Evolutionary conservation across 2,329 filamentous ascomycete genomes (phyloP).

Genomic region (Fusarium xyrophilum): DNA sequence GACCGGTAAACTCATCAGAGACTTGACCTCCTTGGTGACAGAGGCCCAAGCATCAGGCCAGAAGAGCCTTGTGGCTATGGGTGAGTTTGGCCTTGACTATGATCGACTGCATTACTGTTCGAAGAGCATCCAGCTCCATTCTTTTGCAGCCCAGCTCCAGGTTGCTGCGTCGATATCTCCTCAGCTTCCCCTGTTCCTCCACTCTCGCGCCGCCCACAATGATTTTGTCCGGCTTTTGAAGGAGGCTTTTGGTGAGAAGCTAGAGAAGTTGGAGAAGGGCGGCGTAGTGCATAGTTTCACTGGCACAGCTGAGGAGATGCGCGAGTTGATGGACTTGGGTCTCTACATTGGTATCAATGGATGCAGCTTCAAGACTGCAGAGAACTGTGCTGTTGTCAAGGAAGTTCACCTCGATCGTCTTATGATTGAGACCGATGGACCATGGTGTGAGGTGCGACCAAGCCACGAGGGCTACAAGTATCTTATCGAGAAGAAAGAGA

Average conservation of each 20-base stretch:
- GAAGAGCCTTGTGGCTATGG: conserved; percentile 74
- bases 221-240: conserved; percentile 82
- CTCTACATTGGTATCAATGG: conserved; percentile 96
- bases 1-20: conserved; percentile 59
- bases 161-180: conserved; percentile 73
- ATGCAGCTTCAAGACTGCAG: conserved; percentile 91
- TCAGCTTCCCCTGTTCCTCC: conserved; percentile 87
- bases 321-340: conserved; percentile 77
- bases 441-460: conserved; percentile 94
- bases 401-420: conserved; percentile 79
- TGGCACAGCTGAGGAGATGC: conserved; percentile 84
- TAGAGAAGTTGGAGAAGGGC: conserved; percentile 72
- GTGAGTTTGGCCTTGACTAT: conserved; percentile 96
- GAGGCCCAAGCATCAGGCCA: conserved; percentile 58
- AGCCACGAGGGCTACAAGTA: conserved; percentile 85
- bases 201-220: conserved; percentile 83
- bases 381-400: conserved; percentile 86
- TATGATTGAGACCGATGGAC: conserved; percentile 96
- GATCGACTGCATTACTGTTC: conserved; percentile 86
- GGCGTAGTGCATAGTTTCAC: conserved; percentile 97
- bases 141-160: conserved; percentile 83
- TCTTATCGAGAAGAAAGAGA: conserved; percentile 54
- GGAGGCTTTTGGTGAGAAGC: conserved; percentile 60
- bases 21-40: conserved; percentile 70
- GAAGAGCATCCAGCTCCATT: conserved; percentile 79